phyloP scores from a whole-genome alignment of 345 rosid genomes.

The thale cress (Arabidopsis thaliana) region TAIR10.1 NC_003070.9:6413001-6413500 shows the following conservation, averaged over 20 bases:
- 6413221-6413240: conserved; percentile 47
- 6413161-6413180: not conserved
- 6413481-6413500: conserved; percentile 59
- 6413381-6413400: not conserved
- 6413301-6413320: conserved; percentile 57
- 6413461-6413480: conserved; percentile 45
- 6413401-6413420: not conserved
- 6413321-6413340: conserved; percentile 65
- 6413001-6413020: conserved; percentile 61
- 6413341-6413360: conserved; percentile 30
- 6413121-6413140: conserved; percentile 30
- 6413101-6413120: conserved; percentile 54
- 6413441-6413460: conserved; percentile 48
- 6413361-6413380: conserved; percentile 20
- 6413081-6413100: conserved; percentile 48
- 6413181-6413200: not conserved
- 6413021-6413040: conserved; percentile 44
- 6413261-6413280: conserved; percentile 65
- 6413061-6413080: conserved; percentile 42
- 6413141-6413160: conserved; percentile 7
- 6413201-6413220: not conserved
- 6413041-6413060: conserved; percentile 52
- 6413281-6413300: conserved; percentile 92
- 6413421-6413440: conserved; percentile 26
- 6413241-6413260: conserved; percentile 52